Conservation (phyloP, 2,329 filamentous ascomycete genomes). For the Pseudonectria buxi region DNA sequence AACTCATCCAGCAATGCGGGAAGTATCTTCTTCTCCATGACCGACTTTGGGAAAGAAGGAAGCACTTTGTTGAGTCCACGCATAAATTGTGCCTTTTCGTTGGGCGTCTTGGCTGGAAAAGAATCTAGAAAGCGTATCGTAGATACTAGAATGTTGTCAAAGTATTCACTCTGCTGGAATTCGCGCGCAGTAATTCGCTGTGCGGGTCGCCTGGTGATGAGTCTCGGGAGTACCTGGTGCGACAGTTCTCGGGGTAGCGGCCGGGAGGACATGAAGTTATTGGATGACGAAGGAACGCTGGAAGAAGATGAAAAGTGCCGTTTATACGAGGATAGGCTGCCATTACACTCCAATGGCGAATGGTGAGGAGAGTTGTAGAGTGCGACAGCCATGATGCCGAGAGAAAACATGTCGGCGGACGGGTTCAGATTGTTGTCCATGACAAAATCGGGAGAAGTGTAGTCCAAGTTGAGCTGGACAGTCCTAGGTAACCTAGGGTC, state of each 20-base stretch:
- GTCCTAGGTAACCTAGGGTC: slow-evolving; percentile 74
- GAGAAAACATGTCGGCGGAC: slow-evolving; percentile 86
- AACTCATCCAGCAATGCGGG: slow-evolving; percentile 85
- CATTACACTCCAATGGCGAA: slow-evolving; percentile 77
- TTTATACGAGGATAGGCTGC: slow-evolving; percentile 78
- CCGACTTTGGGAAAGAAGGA: slow-evolving; percentile 84
- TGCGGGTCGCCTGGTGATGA: slow-evolving; percentile 82
- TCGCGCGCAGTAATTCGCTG: slow-evolving; percentile 82
- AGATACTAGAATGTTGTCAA: slow-evolving; percentile 93
- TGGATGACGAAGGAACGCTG: slow-evolving; percentile 68
- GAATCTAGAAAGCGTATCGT: slow-evolving; percentile 92
- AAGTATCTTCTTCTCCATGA: slow-evolving; percentile 90
- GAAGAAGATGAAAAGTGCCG: slow-evolving; percentile 73
- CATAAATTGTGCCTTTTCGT: slow-evolving; percentile 88
- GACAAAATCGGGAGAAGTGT: slow-evolving; percentile 89
- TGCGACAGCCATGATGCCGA: slow-evolving; percentile 81
- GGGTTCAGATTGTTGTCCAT: slow-evolving; percentile 81
- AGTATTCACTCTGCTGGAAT: slow-evolving; percentile 93
- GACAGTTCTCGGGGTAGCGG: slow-evolving; percentile 74
- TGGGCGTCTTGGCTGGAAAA: slow-evolving; percentile 83
- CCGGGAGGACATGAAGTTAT: slow-evolving; percentile 77
- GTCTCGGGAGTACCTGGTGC: slow-evolving; percentile 67
- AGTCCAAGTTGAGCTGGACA: slow-evolving; percentile 89
- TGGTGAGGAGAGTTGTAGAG: slow-evolving; percentile 91
- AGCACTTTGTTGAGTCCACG: slow-evolving; percentile 80